These are phyloP conservation scores for Ophiostoma sp. DNA, from an alignment of 2,329 filamentous ascomycete genomes.

Conservation along the genomic window DNA sequence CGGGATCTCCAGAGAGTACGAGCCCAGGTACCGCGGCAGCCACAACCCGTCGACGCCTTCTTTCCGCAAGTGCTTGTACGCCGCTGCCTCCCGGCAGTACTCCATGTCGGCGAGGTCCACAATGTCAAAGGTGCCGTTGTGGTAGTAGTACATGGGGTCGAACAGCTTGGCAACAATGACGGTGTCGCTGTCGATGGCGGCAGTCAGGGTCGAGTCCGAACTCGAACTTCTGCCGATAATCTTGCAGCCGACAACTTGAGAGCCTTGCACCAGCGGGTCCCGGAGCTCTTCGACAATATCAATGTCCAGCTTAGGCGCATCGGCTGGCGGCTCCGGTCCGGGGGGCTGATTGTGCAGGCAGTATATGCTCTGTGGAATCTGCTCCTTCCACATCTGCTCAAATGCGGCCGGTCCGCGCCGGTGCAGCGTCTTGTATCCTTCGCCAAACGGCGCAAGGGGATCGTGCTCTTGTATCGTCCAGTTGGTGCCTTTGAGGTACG, in stretches of 20 bases:
- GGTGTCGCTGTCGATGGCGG: background rate
- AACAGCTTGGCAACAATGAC: slow-evolving; percentile 27
- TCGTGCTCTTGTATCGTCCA: slow-evolving; percentile 23
- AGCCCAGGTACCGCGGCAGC: slow-evolving; percentile 24
- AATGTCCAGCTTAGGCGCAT: slow-evolving; percentile 11
- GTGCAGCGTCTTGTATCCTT: slow-evolving; percentile 24
- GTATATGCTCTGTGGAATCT: slow-evolving; percentile 26
- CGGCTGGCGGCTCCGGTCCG: slow-evolving; percentile 17
- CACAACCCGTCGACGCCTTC: slow-evolving; percentile 24
- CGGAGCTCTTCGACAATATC: slow-evolving; percentile 23
- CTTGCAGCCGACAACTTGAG: slow-evolving; percentile 24
- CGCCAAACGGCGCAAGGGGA: slow-evolving; percentile 23
- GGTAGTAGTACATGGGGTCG: slow-evolving; percentile 27
- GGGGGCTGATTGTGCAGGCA: slow-evolving; percentile 24
- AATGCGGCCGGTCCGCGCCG: slow-evolving; percentile 20
- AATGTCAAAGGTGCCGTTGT: slow-evolving; percentile 25
- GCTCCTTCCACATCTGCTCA: slow-evolving; percentile 21
- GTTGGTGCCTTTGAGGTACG: slow-evolving; percentile 16
- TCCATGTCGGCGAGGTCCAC: slow-evolving; percentile 27
- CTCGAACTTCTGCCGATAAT: background rate
- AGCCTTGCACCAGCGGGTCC: slow-evolving; percentile 4
- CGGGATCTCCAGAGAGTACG: slow-evolving; percentile 23
- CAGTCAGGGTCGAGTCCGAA: too few relatives aligned
- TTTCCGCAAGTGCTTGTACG: slow-evolving; percentile 23
- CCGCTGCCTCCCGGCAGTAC: slow-evolving; percentile 25